Evolutionary conservation across 2,329 filamentous ascomycete genomes (phyloP).

Genomic region (Ophiocordyceps camponoti-saundersi): DNA sequence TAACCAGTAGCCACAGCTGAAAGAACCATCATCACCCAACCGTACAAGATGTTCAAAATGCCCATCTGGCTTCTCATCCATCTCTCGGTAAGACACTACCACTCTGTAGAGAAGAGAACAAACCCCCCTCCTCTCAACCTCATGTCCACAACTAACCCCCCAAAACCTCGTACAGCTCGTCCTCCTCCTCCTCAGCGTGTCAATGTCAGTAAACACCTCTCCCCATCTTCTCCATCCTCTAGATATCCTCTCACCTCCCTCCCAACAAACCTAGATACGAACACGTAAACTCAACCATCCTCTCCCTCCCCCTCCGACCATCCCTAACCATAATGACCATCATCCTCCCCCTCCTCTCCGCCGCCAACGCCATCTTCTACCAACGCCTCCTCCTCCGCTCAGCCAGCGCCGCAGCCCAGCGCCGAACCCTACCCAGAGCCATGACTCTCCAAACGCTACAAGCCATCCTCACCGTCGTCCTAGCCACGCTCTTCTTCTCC

Average conservation of each 20-base stretch:
- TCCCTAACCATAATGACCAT: neutral
- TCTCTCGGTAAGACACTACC: neutral
- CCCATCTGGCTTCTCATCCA: neutral
- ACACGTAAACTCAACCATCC: neutral
- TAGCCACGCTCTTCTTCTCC: conserved; percentile 7
- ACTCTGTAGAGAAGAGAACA: too few species aligned
- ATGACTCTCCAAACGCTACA: conserved; percentile 2
- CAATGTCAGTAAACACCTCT: neutral
- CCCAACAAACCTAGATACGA: neutral
- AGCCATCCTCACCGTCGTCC: conserved; percentile 2
- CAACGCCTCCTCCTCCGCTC: neutral
- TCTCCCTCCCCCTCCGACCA: neutral
- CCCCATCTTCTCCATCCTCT: neutral
- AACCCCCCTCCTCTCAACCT: too few species aligned
- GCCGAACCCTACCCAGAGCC: neutral
- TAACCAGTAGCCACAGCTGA: too few species aligned
- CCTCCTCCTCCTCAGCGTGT: neutral
- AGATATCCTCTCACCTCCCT: neutral
- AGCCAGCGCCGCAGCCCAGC: neutral
- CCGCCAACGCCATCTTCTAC: neutral
- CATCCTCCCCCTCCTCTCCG: neutral
- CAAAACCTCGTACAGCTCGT: neutral
- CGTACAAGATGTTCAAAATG: neutral
- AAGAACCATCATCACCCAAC: too few species aligned
- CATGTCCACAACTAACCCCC: neutral